Evolutionary conservation across 805 yeast species (phyloP), one percentile per base, ranked within the genome.

Genomic region (Kazachstania taianensis): DNA sequence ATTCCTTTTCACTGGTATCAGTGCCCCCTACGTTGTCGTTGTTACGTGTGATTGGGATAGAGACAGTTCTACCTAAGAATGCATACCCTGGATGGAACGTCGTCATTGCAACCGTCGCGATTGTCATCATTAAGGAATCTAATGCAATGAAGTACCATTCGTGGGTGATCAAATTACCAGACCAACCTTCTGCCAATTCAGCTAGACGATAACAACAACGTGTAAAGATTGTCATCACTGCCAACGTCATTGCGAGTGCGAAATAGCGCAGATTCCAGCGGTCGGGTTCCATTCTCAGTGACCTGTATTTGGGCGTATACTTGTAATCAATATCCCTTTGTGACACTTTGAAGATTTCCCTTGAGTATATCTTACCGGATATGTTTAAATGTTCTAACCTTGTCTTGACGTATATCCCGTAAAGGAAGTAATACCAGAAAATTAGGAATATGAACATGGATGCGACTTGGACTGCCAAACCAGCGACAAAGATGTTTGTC

Each of bases 131-230:
- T 36, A 78, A 49, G 2, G 75, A 77, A 45, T 80, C 87, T 14
- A 79, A 56, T 13, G 70, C 63, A 52, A 78, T 61, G 46, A 79
- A 72, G 46, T 70, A 76, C 31, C 63, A 55, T 52, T 80, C 85
- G 36, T 70, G 73, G 2, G 66, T 62, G 33, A 81, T 78, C 46
- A 85, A 61, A 38, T 56, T 64, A 1, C 94, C 89, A 5, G 50
- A 40, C 80, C 87, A 82, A 10, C 62, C 63, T 49, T 76, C 74
- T 2, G 75, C 57, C 39, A 85, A 63, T 57, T 85, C 95, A 26
- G 72, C 67, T 20, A 82, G 67, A 52, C 94, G 70, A 58, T 81
- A 84, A 28, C 77, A 62, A 44, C 87, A 80, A 50, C 95, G 70
- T 20, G 73, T 62, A 42, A 71, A 77, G 17, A 84, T 66, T 29